Conservation (phyloP, 495 filamentous ascomycete species). For the Lasiosphaeris hirsuta region DNA sequence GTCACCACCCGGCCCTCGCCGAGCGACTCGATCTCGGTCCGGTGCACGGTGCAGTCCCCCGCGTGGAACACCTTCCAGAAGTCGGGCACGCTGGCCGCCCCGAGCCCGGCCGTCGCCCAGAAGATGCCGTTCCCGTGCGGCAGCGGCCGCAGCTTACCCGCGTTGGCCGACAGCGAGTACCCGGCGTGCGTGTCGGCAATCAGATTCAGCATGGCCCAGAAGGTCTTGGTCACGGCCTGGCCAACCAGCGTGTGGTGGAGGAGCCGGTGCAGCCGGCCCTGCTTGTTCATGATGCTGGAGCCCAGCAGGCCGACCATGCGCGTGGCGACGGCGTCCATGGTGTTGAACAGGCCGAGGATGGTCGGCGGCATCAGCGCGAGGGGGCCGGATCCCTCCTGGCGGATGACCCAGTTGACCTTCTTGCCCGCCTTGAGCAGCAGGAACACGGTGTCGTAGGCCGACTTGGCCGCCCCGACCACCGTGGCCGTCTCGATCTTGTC, state of each 20-base stretch:
- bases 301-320: constrained; percentile 25
- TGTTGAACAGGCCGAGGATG: constrained; percentile 28
- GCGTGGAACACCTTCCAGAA: constrained; percentile 40
- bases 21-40: constrained; percentile 21
- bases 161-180: no score
- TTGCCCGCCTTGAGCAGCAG: constrained; percentile 40
- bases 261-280: constrained; percentile 21
- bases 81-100: constrained; percentile 32
- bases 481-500: constrained; percentile 25
- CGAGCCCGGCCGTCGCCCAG: constrained; percentile 39
- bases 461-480: constrained; percentile 47
- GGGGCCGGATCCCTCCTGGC: constrained; percentile 37
- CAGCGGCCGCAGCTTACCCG: no score
- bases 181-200: no score
- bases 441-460: constrained; percentile 45
- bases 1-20: constrained; percentile 9
- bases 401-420: constrained; percentile 46
- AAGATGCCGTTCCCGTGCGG: constrained; percentile 27
- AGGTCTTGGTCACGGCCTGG: not conserved
- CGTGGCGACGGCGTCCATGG: constrained; percentile 24
- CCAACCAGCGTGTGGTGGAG: constrained; percentile 22
- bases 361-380: constrained; percentile 32
- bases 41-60: constrained; percentile 30
- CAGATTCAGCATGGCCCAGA: no score
- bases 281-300: constrained; percentile 31